Evolutionary conservation across 441 rosid species (phyloP), one percentile per base, ranked within the genome.

Genomic region (Mallotus japonicus): DNA sequence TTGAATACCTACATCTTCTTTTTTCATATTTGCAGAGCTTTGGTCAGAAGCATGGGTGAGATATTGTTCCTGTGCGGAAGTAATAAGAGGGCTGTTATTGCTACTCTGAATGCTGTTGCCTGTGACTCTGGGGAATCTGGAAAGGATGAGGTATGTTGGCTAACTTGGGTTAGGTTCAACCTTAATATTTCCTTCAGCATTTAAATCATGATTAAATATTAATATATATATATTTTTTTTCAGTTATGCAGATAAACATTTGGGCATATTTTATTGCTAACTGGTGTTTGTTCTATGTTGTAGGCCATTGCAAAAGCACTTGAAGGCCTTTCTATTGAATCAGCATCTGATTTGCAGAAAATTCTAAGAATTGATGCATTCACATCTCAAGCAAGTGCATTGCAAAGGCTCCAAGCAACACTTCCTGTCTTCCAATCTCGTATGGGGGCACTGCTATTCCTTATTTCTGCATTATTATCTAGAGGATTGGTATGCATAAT

Each of bases 381-480:
- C 71, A 81, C 85, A 62, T 79, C 88, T 13, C 85, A 87, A 22
- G 69, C 86, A 70, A 86, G 80, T 78, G 90, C 86, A 11, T 75
- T 87, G 62, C 87, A 59, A 73, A 85, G 84, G 84, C 89, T 95
- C 64, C 79, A 87, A 78, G 78, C 72, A 44, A 76, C 83, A 74
- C 80, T 95, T 80, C 91, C 93, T 55, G 82, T 87, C 75, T 93
- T 92, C 81, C 90, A 85, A 81, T 93, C 97, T 80, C 94, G 94
- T 60, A 89, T 90, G 98, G 99, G 99, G 65, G 97, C 96, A 28
- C 75, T 93, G 82, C 86, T 93, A 14, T 93, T 95, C 86, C 97
- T 95, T 69, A 86, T 95, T 79, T 95, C 99, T 50, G 95, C 98
- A 37, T 82, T 95, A 74, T 92, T 95, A 68, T 91, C 99, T 78